Evolutionary conservation across 805 yeast species (phyloP).

Genomic region (Candida boidinii): DNA sequence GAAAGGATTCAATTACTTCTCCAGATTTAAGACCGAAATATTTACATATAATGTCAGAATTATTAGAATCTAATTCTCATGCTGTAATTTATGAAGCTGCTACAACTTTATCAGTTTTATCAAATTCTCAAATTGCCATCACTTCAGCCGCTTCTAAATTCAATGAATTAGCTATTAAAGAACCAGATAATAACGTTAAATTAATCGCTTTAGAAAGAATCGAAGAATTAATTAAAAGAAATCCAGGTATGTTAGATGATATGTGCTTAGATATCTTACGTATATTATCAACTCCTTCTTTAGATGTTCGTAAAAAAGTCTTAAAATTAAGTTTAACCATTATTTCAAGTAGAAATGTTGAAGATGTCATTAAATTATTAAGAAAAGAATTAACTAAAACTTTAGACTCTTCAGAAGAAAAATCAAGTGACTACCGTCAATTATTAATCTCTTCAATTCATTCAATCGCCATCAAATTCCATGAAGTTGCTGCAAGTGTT

Average conservation of each 20-base stretch:
- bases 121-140: slow-evolving; percentile 55
- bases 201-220: slow-evolving; percentile 85
- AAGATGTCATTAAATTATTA: slow-evolving; percentile 84
- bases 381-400: slow-evolving; percentile 85
- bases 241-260: slow-evolving; percentile 80
- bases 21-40: slow-evolving; percentile 65
- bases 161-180: slow-evolving; percentile 82
- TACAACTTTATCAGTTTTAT: slow-evolving; percentile 54
- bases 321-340: slow-evolving; percentile 75
- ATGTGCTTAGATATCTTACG: slow-evolving; percentile 79
- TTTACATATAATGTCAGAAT: slow-evolving; percentile 59
- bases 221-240: slow-evolving; percentile 58
- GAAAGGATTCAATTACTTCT: slow-evolving; percentile 63
- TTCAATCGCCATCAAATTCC: slow-evolving; percentile 77
- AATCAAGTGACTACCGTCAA: slow-evolving; percentile 80
- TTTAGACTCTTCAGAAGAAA: slow-evolving; percentile 65
- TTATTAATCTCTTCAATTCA: slow-evolving; percentile 82
- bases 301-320: slow-evolving; percentile 86
- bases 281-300: slow-evolving; percentile 78
- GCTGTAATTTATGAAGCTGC: slow-evolving; percentile 91
- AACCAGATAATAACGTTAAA: slow-evolving; percentile 92
- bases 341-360: slow-evolving; percentile 82
- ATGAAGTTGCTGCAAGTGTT: slow-evolving; percentile 86
- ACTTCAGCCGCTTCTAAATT: slow-evolving; percentile 77
- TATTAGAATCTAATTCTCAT: slow-evolving; percentile 61